Evolutionary conservation across 116 monocot genomes (phyloP).

Genomic region (Iris pallida): DNA sequence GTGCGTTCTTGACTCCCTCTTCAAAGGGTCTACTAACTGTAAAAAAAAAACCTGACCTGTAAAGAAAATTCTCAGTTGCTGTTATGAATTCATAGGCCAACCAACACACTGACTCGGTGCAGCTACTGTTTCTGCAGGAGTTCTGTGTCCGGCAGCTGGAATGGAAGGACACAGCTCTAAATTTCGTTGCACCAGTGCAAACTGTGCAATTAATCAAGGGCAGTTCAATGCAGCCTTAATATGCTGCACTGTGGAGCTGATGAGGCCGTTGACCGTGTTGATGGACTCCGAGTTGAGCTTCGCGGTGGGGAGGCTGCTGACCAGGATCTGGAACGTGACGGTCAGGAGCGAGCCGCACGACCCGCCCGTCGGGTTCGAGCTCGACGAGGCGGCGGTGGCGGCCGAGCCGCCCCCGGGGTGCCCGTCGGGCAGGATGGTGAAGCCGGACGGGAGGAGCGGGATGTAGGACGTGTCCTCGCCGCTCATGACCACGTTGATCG

Average conservation of each 20-base stretch:
- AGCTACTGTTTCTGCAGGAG: neutral
- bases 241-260: conserved; percentile 65
- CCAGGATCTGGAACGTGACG: conserved; percentile 80
- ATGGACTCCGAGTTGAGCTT: conserved; percentile 70
- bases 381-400: conserved; percentile 33
- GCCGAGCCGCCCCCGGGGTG: conserved; percentile 9
- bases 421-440: conserved; percentile 70
- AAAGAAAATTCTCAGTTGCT: no score
- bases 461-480: conserved; percentile 71
- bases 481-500: conserved; percentile 70
- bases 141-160: neutral
- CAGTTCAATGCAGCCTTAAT: conserved; percentile 72
- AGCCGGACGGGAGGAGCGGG: conserved; percentile 81
- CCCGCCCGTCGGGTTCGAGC: conserved; percentile 26
- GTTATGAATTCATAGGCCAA: no score
- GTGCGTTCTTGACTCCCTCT: conserved; percentile 92
- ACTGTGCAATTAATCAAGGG: no score
- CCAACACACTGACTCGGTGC: no score
- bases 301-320: conserved; percentile 52
- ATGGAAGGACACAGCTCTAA: no score
- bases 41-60: no score
- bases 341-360: conserved; percentile 59
- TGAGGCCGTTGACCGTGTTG: conserved; percentile 62
- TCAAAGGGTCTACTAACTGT: conserved; percentile 7
- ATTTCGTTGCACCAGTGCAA: neutral